Evolutionary conservation across 768 basidiomycete species (phyloP), one percentile per base, ranked within the genome.

Genomic region (Pleurotus eryngii): DNA sequence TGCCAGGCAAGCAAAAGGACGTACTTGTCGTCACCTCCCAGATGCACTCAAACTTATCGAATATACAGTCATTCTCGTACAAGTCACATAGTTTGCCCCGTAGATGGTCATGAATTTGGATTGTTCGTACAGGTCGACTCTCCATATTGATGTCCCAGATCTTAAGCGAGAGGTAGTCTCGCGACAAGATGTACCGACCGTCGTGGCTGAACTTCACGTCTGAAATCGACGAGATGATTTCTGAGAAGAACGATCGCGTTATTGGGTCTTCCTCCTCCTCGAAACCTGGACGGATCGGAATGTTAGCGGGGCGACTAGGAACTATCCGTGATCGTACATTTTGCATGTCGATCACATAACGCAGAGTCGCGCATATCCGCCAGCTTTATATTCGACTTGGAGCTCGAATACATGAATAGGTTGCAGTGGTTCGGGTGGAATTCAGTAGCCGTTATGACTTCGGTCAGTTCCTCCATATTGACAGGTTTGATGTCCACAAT

Each of bases 71-170:
- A 66, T 98, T 99, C 79, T 99, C 97, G 68, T 99, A 99, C 61
- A 98, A 74, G 72, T 99, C 97, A 72, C 97, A 99, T 6, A 99
- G 85, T 72, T 98, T 99, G 55, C 92, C 92, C 53, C 96, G 87
- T 46, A 99, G 81, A 72, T 98, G 96, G 65, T 99, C 97, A 68
- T 99, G 97, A 66, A 99, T 98, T 53, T 94, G 90, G 71, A 99
- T 98, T 11, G 95, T 98, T 78, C 97, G 96, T 59, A 99, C 76
- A 12, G 97, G 97, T 65, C 89, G 85, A 61, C 86, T 87, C 74
- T 99, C 97, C 95, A 98, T 98, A 73, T 97, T 97, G 74, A 98
- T 84, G 73, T 99, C 97, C 97, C 97, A 99, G 68, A 99, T 96
- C 81, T 98, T 98, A 65, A 99, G 78, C 55, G 95, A 96, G 35